These are phyloP conservation scores for Zizania palustris DNA, from an alignment of 202 grass and related monocot genomes.

Conservation along the genomic window DNA sequence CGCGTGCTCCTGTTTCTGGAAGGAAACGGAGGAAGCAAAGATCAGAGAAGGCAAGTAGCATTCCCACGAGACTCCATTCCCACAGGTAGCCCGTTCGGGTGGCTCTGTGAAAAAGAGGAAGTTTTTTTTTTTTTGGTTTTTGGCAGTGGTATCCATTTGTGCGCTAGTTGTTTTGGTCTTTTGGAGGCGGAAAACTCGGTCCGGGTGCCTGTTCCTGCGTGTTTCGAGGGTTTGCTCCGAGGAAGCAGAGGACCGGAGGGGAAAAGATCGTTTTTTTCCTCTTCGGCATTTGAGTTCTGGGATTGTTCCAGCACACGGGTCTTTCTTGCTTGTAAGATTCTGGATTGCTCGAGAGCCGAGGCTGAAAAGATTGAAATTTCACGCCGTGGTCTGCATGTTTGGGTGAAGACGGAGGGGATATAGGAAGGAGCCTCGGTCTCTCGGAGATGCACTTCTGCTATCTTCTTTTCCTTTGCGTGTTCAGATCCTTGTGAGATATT, in stretches of 20 bases:
- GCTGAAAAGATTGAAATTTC: background rate
- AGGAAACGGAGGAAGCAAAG: slow-evolving; percentile 23
- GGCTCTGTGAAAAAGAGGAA: slow-evolving; percentile 18
- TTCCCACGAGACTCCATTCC: too few species aligned
- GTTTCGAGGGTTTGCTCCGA: slow-evolving; percentile 17
- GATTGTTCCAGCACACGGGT: slow-evolving; percentile 24
- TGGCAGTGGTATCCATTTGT: slow-evolving; percentile 29
- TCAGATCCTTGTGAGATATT: slow-evolving; percentile 28
- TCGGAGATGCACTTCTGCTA: background rate
- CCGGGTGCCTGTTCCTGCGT: background rate
- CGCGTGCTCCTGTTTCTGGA: slow-evolving; percentile 31
- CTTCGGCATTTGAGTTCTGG: slow-evolving; percentile 12
- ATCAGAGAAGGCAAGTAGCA: slow-evolving; percentile 24
- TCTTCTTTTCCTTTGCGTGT: slow-evolving; percentile 25
- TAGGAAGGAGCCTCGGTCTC: background rate
- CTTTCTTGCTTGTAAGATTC: slow-evolving; percentile 26
- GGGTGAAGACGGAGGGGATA: slow-evolving; percentile 10
- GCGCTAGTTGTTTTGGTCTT: slow-evolving; percentile 19
- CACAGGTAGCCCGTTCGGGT: slow-evolving; percentile 19
- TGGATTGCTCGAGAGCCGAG: slow-evolving; percentile 30
- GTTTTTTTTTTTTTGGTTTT: slow-evolving; percentile 11
- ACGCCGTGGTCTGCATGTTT: slow-evolving; percentile 23
- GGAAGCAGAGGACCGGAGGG: slow-evolving; percentile 32
- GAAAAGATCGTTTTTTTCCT: background rate
- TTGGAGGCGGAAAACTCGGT: slow-evolving; percentile 23